These are phyloP conservation scores for Castanea sativa DNA, from an alignment of 306 rosid species.

Conservation along the genomic window DNA sequence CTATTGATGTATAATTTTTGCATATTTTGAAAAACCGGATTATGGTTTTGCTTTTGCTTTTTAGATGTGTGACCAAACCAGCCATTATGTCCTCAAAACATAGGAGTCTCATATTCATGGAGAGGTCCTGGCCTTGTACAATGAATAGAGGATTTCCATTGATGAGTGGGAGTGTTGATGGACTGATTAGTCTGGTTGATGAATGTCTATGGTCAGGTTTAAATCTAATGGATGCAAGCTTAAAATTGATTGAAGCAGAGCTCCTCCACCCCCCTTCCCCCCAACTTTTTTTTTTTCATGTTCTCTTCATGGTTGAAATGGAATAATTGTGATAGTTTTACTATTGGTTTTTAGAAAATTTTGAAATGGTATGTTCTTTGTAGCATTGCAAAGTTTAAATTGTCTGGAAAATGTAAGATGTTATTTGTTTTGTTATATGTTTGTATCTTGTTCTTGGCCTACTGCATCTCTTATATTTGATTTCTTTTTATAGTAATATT, in stretches of 20 bases:
- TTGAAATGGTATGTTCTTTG: neutral
- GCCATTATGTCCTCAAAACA: neutral
- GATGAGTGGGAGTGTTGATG: conserved; percentile 14
- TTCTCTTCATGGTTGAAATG: conserved; percentile 16
- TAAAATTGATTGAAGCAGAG: conserved; percentile 29
- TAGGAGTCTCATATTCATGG: neutral
- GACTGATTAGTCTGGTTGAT: conserved; percentile 6
- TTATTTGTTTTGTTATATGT: neutral
- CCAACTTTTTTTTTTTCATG: no score
- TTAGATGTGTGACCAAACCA: neutral
- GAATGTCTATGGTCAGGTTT: conserved; percentile 13
- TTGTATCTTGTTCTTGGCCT: conserved; percentile 3
- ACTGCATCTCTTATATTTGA: conserved; percentile 6
- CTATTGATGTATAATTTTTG: neutral
- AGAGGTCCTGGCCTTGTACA: neutral
- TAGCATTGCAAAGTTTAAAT: conserved; percentile 14
- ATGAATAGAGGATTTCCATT: neutral
- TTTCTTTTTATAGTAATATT: neutral
- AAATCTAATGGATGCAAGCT: conserved; percentile 21
- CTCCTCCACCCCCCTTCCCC: neutral
- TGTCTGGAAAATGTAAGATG: neutral
- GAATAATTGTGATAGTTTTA: neutral
- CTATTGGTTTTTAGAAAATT: no score
- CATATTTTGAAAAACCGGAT: neutral
- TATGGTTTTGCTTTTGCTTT: neutral